Base-by-base conservation (phyloP, 2,329 filamentous ascomycete species). In the Fusarium sp. region DNA sequence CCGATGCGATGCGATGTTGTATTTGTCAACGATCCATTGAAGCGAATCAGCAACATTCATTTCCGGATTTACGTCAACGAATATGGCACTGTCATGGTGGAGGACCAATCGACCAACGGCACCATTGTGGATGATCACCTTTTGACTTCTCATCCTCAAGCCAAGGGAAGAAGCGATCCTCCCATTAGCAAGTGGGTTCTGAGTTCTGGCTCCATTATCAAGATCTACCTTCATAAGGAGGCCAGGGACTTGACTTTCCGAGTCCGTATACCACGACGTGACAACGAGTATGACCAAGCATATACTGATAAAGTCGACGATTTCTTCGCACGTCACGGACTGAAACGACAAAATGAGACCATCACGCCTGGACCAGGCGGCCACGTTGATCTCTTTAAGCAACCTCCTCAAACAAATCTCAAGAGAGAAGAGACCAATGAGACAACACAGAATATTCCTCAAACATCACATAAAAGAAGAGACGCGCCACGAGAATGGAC, bases 91-190 rank as follows among this genome's bases (percentile, higher is more conserved):
- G 87, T 98, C 71, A 97, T 99, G 94, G 84, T 98, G 15, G 91
- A 97, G 80, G 96, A 99, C 78, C 88, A 91, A 78, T 98, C 96
- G 1, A 98, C 94, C n/a, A 99, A 98, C 77, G 96, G 96, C 32
- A 98, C 96, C 7, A 85, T 93, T 65, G 93, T 98, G 61, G 95
- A 98, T 80, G 86, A 89, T 27, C 84, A 85, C 20, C 83, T 93
- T 38, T 85, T 99, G 73, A 84, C 81, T 52, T 75, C 78, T 26
- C 81, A 83, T 50, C 73, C 79, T 26, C 80, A 81, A 55, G 74
- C 78, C 30, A 83, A 82, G 67, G 76, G 75, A 32, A 74, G 74
- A 72, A 80, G 59, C 61, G 77, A 78, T 61, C 77, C 78, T 38
- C 84, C 78, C 18, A 73, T 73, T 15, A 74, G 76, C 69, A 79